Conservation (phyloP, 805 yeast species). For the Jamesozyma lodderae region DNA sequence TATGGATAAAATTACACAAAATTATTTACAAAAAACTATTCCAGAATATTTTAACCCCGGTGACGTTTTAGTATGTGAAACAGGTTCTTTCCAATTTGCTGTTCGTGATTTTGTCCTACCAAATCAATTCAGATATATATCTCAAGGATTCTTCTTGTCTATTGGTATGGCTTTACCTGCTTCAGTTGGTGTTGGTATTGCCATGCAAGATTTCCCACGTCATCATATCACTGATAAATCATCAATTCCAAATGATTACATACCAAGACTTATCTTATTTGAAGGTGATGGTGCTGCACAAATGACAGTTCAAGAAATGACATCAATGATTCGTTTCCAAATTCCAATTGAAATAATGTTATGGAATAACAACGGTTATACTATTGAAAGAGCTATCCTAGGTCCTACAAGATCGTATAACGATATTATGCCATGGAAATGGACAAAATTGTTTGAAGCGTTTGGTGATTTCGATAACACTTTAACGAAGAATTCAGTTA, state of each 20-base stretch:
- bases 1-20: constrained; percentile 39
- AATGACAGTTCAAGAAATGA: constrained; percentile 83
- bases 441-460: constrained; percentile 57
- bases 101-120: constrained; percentile 61
- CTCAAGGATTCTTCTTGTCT: constrained; percentile 73
- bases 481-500: constrained; percentile 27
- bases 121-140: constrained; percentile 38
- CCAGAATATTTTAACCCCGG: constrained; percentile 42
- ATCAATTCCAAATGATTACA: constrained; percentile 14
- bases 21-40: constrained; percentile 35
- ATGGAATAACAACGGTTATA: constrained; percentile 80
- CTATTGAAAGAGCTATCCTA: constrained; percentile 78
- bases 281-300: constrained; percentile 96
- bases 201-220: constrained; percentile 43
- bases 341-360: constrained; percentile 63
- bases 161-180: constrained; percentile 88
- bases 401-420: constrained; percentile 73
- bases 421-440: constrained; percentile 76
- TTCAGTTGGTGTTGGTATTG: constrained; percentile 73
- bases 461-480: constrained; percentile 46
- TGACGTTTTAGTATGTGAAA: constrained; percentile 71
- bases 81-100: constrained; percentile 78
- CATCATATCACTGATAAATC: constrained; percentile 24
- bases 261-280: constrained; percentile 55
- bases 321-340: constrained; percentile 50